Percentiles rank a stretch among this genome's conserved stretches.
phyloP scores from a whole-genome alignment of 805 yeast genomes.

The Osmozyma mogii region DNA sequence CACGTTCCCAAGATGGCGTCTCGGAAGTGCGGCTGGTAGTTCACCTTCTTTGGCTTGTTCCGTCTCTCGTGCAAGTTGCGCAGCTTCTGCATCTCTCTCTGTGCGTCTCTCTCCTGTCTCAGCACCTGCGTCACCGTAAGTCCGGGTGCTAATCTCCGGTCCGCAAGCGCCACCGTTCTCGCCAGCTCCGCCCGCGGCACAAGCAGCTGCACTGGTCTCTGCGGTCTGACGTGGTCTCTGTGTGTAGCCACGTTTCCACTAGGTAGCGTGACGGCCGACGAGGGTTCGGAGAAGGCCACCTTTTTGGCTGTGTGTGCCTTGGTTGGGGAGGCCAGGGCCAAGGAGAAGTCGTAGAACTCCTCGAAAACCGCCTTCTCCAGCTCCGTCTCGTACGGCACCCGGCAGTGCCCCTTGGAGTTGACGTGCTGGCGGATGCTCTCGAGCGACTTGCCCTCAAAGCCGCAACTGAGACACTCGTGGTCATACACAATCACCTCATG shows the following conservation, averaged over 20 bases:
- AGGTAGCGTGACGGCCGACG: no score
- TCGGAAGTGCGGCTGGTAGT: conserved; percentile 44
- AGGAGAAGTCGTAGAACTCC: conserved; percentile 32
- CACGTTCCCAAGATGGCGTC: conserved; percentile 57
- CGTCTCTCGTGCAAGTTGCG: conserved; percentile 19
- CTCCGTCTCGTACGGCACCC: conserved; percentile 36
- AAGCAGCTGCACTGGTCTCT: conserved; percentile 12
- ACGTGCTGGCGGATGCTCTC: conserved; percentile 39
- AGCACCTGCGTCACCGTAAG: conserved; percentile 19
- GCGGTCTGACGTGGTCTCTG: no score
- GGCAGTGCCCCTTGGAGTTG: conserved; percentile 37
- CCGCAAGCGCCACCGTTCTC: conserved; percentile 57
- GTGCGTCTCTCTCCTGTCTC: conserved; percentile 26
- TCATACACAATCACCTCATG: conserved; percentile 32
- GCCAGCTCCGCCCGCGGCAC: conserved; percentile 4
- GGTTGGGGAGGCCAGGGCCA: conserved; percentile 6
- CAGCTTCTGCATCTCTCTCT: conserved; percentile 15
- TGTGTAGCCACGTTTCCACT: no score
- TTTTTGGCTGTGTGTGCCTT: conserved; percentile 12
- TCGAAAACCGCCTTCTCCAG: conserved; percentile 28
- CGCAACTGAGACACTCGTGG: conserved; percentile 38
- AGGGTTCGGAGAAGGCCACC: conserved; percentile 22
- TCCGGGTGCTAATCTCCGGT: conserved; percentile 43
- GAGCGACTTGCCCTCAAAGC: conserved; percentile 33
- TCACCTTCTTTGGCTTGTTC: conserved; percentile 19